Conservation (phyloP, 805 yeast genomes). For the Wickerhamiella domercqiae region DNA sequence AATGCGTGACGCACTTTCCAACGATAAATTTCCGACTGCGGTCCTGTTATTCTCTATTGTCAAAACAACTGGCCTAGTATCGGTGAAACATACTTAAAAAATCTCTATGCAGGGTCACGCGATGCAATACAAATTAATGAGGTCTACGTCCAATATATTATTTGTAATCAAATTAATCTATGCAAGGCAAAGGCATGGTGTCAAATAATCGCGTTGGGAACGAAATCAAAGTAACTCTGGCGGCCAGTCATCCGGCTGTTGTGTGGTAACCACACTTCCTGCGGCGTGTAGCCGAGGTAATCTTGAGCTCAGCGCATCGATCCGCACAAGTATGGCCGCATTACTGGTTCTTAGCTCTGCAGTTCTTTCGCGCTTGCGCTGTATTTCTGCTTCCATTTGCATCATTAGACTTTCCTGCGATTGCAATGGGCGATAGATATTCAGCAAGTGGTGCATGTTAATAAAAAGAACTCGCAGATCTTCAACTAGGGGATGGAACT, state of each 20-base stretch:
- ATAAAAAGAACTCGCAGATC: slow-evolving; percentile 65
- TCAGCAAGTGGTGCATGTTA: slow-evolving; percentile 80
- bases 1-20: too few species aligned
- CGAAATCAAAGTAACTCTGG: background rate
- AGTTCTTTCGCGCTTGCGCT: slow-evolving; percentile 16
- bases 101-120: too few species aligned
- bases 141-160: too few species aligned
- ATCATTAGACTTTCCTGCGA: slow-evolving; percentile 77
- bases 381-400: slow-evolving; percentile 52
- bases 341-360: slow-evolving; percentile 28
- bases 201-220: too few species aligned
- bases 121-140: too few species aligned
- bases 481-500: slow-evolving; percentile 50
- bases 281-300: slow-evolving; percentile 9
- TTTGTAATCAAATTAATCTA: too few species aligned
- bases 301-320: slow-evolving; percentile 24
- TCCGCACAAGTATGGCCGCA: slow-evolving; percentile 27
- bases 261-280: background rate
- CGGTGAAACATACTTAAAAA: too few species aligned
- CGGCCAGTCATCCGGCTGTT: slow-evolving; percentile 7
- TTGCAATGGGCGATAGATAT: slow-evolving; percentile 91
- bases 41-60: too few species aligned
- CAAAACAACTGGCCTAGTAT: too few species aligned
- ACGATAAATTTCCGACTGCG: too few species aligned
- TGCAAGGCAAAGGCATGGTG: too few species aligned